Evolutionary conservation across 2,329 filamentous ascomycete species (phyloP).

Genomic region (Pseudocercospora crystallina): DNA sequence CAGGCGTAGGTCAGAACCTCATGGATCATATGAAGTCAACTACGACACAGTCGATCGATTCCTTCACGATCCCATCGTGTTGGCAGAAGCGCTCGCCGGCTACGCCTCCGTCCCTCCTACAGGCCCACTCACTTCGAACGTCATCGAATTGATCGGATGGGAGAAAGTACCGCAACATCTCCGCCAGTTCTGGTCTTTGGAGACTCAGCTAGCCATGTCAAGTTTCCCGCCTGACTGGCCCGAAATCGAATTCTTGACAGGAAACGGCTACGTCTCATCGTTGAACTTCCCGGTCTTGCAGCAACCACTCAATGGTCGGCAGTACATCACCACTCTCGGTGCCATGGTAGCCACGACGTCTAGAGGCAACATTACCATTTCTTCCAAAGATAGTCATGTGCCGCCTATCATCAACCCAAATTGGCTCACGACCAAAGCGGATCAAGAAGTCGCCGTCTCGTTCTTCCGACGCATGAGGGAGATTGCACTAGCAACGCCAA

Average conservation of each 20-base stretch:
- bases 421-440: constrained; percentile 37
- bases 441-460: constrained; percentile 36
- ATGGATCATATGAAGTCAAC: constrained; percentile 16
- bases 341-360: constrained; percentile 36
- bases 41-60: too few species aligned
- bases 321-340: constrained; percentile 36
- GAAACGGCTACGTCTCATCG: too few species aligned
- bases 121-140: not conserved
- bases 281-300: too few species aligned
- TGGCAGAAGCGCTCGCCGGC: too few species aligned
- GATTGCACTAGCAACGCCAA: too few species aligned
- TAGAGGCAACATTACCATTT: constrained; percentile 38
- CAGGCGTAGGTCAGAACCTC: constrained; percentile 18
- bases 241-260: too few species aligned
- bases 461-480: constrained; percentile 35
- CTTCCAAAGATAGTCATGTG: constrained; percentile 27
- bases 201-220: not conserved
- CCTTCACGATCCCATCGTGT: too few species aligned
- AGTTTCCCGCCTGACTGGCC: constrained; percentile 1
- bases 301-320: too few species aligned
- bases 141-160: not conserved
- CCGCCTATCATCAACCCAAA: constrained; percentile 38
- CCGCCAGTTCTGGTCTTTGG: not conserved
- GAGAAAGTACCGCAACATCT: not conserved
- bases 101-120: not conserved